phyloP scores from a whole-genome alignment of 2,329 filamentous ascomycete species.

The Exserohilum rostratum region DNA sequence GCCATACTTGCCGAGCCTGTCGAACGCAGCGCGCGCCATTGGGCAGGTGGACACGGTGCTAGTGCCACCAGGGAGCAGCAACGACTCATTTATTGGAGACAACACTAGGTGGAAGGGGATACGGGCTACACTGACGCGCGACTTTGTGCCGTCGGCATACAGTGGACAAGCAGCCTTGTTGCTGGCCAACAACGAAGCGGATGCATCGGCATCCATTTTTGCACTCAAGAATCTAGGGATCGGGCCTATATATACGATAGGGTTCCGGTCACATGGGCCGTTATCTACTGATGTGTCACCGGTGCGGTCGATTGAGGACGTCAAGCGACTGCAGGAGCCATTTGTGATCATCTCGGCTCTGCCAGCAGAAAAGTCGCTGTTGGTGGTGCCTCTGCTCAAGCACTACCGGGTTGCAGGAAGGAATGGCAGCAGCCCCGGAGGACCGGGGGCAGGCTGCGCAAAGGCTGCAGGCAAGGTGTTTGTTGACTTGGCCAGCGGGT shows the following conservation, averaged over 20 bases:
- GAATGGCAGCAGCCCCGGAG: constrained; percentile 41
- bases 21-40: constrained; percentile 77
- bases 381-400: constrained; percentile 78
- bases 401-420: constrained; percentile 64
- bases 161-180: constrained; percentile 76
- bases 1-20: constrained; percentile 69
- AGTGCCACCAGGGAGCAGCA: constrained; percentile 57
- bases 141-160: constrained; percentile 83
- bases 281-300: constrained; percentile 70
- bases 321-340: constrained; percentile 78
- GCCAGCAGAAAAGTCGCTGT: constrained; percentile 75
- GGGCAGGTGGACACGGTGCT: constrained; percentile 84
- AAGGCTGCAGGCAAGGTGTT: constrained; percentile 69
- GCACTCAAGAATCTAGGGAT: constrained; percentile 77
- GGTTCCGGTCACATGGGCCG: constrained; percentile 67
- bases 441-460: constrained; percentile 23
- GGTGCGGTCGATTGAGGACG: constrained; percentile 74
- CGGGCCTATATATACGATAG: constrained; percentile 82
- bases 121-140: constrained; percentile 77
- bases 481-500: constrained; percentile 74
- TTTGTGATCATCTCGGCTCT: constrained; percentile 83
- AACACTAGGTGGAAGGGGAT: constrained; percentile 89
- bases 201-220: constrained; percentile 79
- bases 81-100: constrained; percentile 68
- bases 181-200: constrained; percentile 72